Evolutionary conservation across 164 flowering plant genomes (phyloP), one percentile per base, ranked within the genome.

Genomic region (Chloranthus sessilifolius): DNA sequence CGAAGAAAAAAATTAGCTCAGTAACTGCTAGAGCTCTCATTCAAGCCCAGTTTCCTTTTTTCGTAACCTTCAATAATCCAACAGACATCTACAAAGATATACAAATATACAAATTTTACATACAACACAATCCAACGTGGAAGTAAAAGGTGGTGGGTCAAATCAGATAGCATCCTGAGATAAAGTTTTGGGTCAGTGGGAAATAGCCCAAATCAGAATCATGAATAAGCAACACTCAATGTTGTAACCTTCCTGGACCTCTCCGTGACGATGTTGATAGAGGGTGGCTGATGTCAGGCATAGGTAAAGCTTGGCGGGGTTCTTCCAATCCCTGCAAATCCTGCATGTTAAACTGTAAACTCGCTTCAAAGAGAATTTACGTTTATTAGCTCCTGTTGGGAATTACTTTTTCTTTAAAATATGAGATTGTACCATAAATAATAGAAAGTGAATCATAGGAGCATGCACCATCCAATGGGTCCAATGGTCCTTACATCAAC

Each of bases 261-360:
- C 61, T 72, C 60, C 76, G 61, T 3, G 83, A 73, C 45, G 81
- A 61, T 69, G 81, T 80, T 57, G 84, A 77, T 14, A 77, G 58
- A 42, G 82, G 64, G 26, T 64, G 62, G 46, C 17, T 60, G 34
- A 58, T 39, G 39, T 82, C 85, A 45, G 75, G 49, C 39, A 58
- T 8, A 1, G 81, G 17, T 16, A 63, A 44, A 8, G 69, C 57
- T 45, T 53, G 66, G 14, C 45, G 63, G 9, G 65, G 33, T 46
- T 82, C 90, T 52, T 79, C 88, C 0, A 67, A 65, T 65, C 67
- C 77, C 55, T 65, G 78, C 24, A 59, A 67, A 46, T 75, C 86
- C 96, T 84, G 80, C 64, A 64, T 21, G 61, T 39, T 26, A 44
- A 49, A 47, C 17, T 14, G 3, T 46, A 3, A 57, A 37, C 52